Evolutionary conservation across 345 rosid species (phyloP).

Genomic region (Eucalyptus pumila): DNA sequence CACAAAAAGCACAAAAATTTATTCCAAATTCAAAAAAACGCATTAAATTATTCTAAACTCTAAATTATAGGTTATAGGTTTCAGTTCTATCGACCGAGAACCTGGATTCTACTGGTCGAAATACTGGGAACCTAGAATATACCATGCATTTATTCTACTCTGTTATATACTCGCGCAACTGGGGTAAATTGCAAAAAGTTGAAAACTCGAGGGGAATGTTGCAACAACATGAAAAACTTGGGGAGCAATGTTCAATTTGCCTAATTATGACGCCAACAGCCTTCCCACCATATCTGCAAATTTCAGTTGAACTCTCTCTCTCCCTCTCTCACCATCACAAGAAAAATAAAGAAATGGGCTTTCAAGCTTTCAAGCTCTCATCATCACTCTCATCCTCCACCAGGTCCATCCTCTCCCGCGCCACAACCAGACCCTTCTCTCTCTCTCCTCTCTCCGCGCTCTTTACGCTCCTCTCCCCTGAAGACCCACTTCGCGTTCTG

Average conservation of each 20-base stretch:
- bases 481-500: neutral
- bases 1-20: too few species aligned
- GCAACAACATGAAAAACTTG: neutral
- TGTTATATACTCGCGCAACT: rapidly evolving
- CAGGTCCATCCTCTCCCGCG: neutral
- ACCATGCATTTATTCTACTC: neutral
- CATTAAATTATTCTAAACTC: too few species aligned
- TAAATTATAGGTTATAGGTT: too few species aligned
- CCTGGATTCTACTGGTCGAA: too few species aligned
- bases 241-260: neutral
- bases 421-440: neutral
- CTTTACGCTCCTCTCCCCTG: neutral
- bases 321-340: neutral
- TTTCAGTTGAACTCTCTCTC: neutral
- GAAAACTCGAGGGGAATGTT: neutral
- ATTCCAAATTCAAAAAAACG: too few species aligned
- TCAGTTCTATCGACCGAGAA: too few species aligned
- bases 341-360: slow-evolving; percentile 14
- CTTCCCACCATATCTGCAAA: neutral
- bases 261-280: neutral
- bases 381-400: slow-evolving; percentile 15
- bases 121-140: rapidly evolving
- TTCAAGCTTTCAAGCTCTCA: slow-evolving; percentile 12
- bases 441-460: neutral
- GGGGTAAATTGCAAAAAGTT: neutral